Evolutionary conservation across 345 rosid genomes (phyloP), one percentile per base, ranked within the genome.

Genomic region (Camelina sativa): DNA sequence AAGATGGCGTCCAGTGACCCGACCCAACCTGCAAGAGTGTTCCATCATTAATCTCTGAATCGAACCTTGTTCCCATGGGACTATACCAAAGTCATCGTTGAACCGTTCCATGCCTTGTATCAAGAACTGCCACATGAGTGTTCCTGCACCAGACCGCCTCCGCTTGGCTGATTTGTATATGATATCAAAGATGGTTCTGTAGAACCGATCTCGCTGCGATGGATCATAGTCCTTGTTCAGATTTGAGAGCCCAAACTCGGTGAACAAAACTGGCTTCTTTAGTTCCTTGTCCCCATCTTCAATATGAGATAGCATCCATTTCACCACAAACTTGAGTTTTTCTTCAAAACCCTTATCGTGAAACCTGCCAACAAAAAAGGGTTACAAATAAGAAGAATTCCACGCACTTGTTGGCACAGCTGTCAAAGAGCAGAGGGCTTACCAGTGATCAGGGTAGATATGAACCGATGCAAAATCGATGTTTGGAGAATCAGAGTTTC

Each of bases 391-490:
- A 17, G 17, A 43, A 9, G 12, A 41, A 34, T 20, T 38, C 16
- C 56, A 60, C 56, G 12, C 25, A 53, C 22, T 38, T 22, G 54
- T 58, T 60, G 17, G 23, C 63, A 34, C 46, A 59, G 4, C 8
- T 59, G 37, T 51, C 17, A 0, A 59, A 64, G 0, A 23, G 3
- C 32, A 52, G 28, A 51, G 15, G 54, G 54, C 86, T 82, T 81
- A 91, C 97, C 97, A 94, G 72, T 90, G 97, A 71, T 94, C 98
- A 1, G 98, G 93, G 78, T 94, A 94, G 83, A 88, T 85, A 80
- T 94, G 98, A 82, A 86, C 97, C 16, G 98, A 91, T 23, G 96
- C 89, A 55, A 94, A 94, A 69, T 94, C 97, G 8, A 94, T 80
- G 67, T 77, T 76, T 38, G 72, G 64, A 2, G 80, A 79, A 67